Conservation (phyloP, 2,329 filamentous ascomycete genomes). For the Diaporthe ampelina region DNA sequence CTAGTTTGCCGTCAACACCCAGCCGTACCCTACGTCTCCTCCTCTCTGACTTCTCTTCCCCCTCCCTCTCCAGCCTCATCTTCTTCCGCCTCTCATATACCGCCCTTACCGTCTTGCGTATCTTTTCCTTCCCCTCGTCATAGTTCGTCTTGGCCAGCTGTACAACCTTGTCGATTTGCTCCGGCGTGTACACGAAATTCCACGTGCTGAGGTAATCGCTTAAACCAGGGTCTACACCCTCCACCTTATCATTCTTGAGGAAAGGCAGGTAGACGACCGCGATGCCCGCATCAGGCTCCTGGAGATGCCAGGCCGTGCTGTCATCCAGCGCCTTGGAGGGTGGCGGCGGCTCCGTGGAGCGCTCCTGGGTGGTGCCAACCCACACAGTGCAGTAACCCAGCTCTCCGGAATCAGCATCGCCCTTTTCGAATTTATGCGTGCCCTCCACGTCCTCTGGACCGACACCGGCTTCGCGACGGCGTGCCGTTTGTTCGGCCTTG, state of each 20-base stretch:
- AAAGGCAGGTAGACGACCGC: constrained; percentile 93
- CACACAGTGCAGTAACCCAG: constrained; percentile 95
- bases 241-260: constrained; percentile 83
- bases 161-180: constrained; percentile 89
- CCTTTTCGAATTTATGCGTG: constrained; percentile 53
- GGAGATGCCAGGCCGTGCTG: constrained; percentile 77
- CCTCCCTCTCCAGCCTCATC: constrained; percentile 69
- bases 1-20: constrained; percentile 69
- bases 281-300: constrained; percentile 85
- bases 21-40: constrained; percentile 62
- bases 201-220: constrained; percentile 94
- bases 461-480: constrained; percentile 48
- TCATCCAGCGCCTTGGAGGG: constrained; percentile 70
- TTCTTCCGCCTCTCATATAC: constrained; percentile 94
- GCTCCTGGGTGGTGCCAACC: constrained; percentile 88
- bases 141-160: constrained; percentile 89
- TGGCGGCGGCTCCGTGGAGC: constrained; percentile 65
- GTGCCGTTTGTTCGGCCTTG: constrained; percentile 59
- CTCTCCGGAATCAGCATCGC: constrained; percentile 66
- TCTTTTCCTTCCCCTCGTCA: constrained; percentile 82
- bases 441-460: constrained; percentile 43
- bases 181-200: constrained; percentile 97
- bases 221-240: constrained; percentile 84
- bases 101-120: constrained; percentile 82
- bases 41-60: constrained; percentile 53